Conservation (phyloP, 2,329 filamentous ascomycete genomes). For the Fusarium irregulare region DNA sequence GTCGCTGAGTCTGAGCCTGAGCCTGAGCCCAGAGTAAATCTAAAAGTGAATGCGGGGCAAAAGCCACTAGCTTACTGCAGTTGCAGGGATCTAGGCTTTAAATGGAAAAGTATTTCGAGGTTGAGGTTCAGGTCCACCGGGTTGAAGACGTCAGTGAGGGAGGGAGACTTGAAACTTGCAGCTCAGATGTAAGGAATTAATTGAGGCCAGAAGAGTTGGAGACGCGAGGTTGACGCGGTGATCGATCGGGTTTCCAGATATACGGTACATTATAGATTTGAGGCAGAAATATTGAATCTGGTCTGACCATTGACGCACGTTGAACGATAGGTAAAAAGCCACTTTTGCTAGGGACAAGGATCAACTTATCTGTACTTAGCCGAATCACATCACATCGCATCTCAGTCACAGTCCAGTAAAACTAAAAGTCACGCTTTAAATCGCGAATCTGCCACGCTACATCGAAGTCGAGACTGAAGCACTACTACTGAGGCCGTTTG, state of each 20-base stretch:
- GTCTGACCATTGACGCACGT: constrained; percentile 34
- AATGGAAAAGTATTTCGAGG: constrained; percentile 30
- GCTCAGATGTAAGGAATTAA: constrained; percentile 20
- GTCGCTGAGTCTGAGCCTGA: background rate
- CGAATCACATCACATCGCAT: constrained; percentile 18
- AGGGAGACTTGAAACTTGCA: constrained; percentile 38
- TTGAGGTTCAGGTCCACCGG: constrained; percentile 17
- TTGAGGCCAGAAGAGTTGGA: background rate
- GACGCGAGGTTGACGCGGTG: constrained; percentile 2
- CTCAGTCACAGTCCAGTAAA: constrained; percentile 1
- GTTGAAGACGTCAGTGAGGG: constrained; percentile 38
- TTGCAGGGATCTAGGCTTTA: constrained; percentile 18
- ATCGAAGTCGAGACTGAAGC: background rate
- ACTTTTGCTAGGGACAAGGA: constrained; percentile 22
- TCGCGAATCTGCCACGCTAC: constrained; percentile 32
- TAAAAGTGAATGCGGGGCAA: constrained; percentile 35
- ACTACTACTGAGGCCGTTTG: constrained; percentile 1
- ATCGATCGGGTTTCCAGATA: background rate
- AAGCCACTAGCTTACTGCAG: constrained; percentile 8
- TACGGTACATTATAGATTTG: background rate
- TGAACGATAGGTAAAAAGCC: constrained; percentile 25
- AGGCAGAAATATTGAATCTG: constrained; percentile 22
- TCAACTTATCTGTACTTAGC: background rate
- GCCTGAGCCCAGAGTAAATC: constrained; percentile 1
- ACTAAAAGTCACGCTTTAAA: constrained; percentile 15